phyloP scores from a whole-genome alignment of 306 rosid genomes.

The Cucumis hystrix region DNA sequence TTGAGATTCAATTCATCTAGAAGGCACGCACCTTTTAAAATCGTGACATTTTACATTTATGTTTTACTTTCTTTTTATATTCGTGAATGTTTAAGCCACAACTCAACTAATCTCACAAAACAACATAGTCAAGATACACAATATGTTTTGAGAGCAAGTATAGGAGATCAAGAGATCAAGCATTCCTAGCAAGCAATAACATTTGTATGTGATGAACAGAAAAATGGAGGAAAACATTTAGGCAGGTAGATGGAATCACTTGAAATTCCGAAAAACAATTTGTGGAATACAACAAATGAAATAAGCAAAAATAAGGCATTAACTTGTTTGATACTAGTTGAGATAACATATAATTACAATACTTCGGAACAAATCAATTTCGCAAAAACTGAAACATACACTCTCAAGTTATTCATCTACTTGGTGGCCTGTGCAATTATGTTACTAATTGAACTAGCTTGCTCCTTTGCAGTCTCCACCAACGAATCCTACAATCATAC shows the following conservation, averaged over 20 bases:
- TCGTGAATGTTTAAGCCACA: no score
- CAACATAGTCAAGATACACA: no score
- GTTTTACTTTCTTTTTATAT: no score
- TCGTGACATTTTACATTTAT: no score
- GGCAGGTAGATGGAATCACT: not conserved
- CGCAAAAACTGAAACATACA: conserved; percentile 3
- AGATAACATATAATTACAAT: not conserved
- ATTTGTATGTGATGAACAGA: not conserved
- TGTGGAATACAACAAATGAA: not conserved
- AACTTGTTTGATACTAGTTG: not conserved
- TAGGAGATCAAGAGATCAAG: no score
- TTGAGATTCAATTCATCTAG: no score
- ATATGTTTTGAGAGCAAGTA: no score
- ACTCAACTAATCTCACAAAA: no score
- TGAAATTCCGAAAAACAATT: not conserved
- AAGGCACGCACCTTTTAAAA: no score
- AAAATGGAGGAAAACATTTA: not conserved
- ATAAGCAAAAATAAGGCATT: not conserved
- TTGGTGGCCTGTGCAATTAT: conserved; percentile 79
- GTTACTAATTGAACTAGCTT: conserved; percentile 70
- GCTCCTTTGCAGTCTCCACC: conserved; percentile 93
- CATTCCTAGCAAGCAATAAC: not conserved
- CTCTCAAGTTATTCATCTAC: conserved; percentile 11
- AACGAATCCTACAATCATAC: conserved; percentile 53
- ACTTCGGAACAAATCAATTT: not conserved